Percentiles rank a stretch among this genome's conserved stretches.
These are phyloP conservation scores for Penicillium sp. DNA, from an alignment of 2,329 filamentous ascomycete genomes.

Conservation along the genomic window DNA sequence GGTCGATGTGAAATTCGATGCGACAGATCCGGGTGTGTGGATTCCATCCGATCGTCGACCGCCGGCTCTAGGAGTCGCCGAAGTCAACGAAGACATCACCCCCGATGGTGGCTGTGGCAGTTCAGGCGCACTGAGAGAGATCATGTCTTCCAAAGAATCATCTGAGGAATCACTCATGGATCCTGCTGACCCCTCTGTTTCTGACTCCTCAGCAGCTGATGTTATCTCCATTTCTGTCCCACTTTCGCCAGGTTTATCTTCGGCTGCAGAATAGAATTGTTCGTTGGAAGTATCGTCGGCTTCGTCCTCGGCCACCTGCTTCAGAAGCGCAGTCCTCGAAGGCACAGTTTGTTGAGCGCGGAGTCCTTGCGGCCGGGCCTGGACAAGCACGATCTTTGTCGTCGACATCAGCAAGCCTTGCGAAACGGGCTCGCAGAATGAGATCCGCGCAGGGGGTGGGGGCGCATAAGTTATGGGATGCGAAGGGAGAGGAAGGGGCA, in stretches of 20 bases:
- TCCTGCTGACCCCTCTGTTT: conserved; percentile 51
- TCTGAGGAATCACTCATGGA: conserved; percentile 77
- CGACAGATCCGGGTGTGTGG: conserved; percentile 80
- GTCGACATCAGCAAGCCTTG: conserved; percentile 75
- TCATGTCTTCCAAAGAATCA: conserved; percentile 90
- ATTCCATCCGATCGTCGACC: conserved; percentile 70
- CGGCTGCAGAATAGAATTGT: conserved; percentile 87
- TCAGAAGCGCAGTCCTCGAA: conserved; percentile 53
- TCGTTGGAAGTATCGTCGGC: conserved; percentile 85
- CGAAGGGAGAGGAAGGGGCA: conserved; percentile 71
- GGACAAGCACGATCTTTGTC: conserved; percentile 76
- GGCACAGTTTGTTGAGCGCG: conserved; percentile 44
- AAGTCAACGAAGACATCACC: conserved; percentile 72
- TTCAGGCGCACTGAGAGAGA: conserved; percentile 77
- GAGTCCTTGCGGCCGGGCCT: conserved; percentile 49
- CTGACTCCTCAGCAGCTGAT: conserved; percentile 58
- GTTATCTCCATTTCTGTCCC: conserved; percentile 52
- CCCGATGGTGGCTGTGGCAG: conserved; percentile 75
- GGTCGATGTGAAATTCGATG: conserved; percentile 81
- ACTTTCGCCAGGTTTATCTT: conserved; percentile 59
- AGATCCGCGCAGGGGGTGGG: conserved; percentile 79
- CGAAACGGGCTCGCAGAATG: conserved; percentile 89
- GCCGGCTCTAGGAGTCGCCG: conserved; percentile 74
- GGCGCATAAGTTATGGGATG: conserved; percentile 85
- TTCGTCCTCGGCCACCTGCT: conserved; percentile 57